Evolutionary conservation across 768 basidiomycete genomes (phyloP).

Genomic region (Gloeophyllum trabeum): DNA sequence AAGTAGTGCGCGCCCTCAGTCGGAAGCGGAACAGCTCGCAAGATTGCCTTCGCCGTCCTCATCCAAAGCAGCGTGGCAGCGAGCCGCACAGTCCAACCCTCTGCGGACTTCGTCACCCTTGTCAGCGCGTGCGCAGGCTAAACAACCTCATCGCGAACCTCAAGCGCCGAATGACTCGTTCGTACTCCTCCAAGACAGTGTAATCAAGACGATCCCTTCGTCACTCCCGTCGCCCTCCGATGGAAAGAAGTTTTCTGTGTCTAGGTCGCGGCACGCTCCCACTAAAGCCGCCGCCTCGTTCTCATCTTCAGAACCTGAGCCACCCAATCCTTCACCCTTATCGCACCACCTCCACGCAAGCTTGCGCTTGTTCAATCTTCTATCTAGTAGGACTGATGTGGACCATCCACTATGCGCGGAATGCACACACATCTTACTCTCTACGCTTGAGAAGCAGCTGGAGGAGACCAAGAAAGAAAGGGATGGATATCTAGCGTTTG

Average conservation of each 20-base stretch:
- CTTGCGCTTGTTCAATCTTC: constrained; percentile 60
- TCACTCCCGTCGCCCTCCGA: constrained; percentile 28
- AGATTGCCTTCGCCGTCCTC: constrained; percentile 36
- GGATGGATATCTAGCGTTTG: constrained; percentile 89
- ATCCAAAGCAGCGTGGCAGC: constrained; percentile 55
- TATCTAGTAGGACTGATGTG: constrained; percentile 68
- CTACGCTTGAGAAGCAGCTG: constrained; percentile 64
- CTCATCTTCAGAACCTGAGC: constrained; percentile 33
- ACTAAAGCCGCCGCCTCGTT: constrained; percentile 15
- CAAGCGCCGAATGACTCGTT: constrained; percentile 78
- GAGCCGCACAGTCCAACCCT: constrained; percentile 30
- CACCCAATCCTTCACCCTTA: constrained; percentile 58
- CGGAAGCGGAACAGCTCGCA: constrained; percentile 33
- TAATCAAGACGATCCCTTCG: constrained; percentile 60
- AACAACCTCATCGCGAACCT: constrained; percentile 42
- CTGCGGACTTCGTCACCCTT: constrained; percentile 24
- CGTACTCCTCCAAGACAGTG: constrained; percentile 80
- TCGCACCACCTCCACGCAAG: constrained; percentile 73
- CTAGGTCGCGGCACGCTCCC: constrained; percentile 21
- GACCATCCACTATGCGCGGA: constrained; percentile 95
- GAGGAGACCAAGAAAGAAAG: constrained; percentile 88
- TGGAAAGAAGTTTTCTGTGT: constrained; percentile 29
- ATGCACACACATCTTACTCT: constrained; percentile 77
- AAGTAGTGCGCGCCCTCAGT: constrained; percentile 22
- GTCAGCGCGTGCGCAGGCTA: constrained; percentile 47